Evolutionary conservation across 2,329 filamentous ascomycete genomes (phyloP).

Genomic region (Exophiala sp.): DNA sequence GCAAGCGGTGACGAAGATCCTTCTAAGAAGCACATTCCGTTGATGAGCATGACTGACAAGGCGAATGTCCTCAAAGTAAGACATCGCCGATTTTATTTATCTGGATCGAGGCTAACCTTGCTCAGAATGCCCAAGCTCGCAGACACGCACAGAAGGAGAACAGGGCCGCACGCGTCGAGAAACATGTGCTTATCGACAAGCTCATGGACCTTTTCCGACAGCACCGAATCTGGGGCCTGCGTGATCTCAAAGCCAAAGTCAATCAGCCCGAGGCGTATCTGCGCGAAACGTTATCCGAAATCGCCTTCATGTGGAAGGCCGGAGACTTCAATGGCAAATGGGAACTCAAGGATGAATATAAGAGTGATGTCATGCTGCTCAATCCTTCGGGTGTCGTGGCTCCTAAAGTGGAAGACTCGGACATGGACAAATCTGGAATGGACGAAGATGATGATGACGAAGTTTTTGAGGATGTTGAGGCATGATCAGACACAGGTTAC

Average conservation of each 20-base stretch:
- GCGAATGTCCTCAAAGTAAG: conserved; percentile 21
- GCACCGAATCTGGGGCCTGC: conserved; percentile 93
- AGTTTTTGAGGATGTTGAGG: conserved; percentile 27
- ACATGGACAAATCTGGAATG: conserved; percentile 26
- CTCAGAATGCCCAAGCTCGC: conserved; percentile 32
- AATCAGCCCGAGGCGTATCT: conserved; percentile 91
- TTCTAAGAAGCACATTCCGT: conserved; percentile 16
- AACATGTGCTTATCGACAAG: conserved; percentile 78
- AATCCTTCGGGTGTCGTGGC: conserved; percentile 22
- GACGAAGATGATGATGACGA: conserved; percentile 27
- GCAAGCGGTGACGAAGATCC: conserved; percentile 18
- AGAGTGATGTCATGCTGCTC: conserved; percentile 32
- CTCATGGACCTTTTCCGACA: conserved; percentile 78
- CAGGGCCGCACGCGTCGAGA: conserved; percentile 84
- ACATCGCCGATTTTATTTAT: conserved; percentile 38
- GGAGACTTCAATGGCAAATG: conserved; percentile 31
- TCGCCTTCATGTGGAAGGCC: conserved; percentile 27
- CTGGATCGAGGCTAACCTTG: background rate
- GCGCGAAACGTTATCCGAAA: conserved; percentile 65
- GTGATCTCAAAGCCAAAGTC: conserved; percentile 67
- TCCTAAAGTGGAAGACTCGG: conserved; percentile 26
- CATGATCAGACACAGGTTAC: background rate
- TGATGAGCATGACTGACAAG: conserved; percentile 19
- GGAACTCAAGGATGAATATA: conserved; percentile 34
- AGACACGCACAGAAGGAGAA: conserved; percentile 55